Base-by-base conservation (phyloP, 2,329 filamentous ascomycete species). In the Fusarium pseudograminearum region DNA sequence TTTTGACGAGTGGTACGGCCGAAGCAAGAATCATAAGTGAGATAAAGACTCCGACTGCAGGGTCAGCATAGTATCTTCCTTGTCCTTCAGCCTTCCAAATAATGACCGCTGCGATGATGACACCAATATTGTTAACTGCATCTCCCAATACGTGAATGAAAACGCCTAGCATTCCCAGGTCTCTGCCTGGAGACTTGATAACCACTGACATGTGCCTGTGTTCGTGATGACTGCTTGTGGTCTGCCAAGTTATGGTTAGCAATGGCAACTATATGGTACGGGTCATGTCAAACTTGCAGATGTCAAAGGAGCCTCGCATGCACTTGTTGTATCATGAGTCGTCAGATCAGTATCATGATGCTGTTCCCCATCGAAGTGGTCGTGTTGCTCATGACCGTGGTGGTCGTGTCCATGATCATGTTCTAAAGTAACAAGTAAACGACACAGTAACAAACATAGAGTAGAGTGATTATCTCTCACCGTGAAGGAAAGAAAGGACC, bases 71-170 rank as follows among this genome's bases (percentile, higher is more conserved):
- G 80, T 86, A 92, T 34, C 90, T 83, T 5, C 78, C 82, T 2
- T 86, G 81, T 31, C 85, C 88, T 31, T 84, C 76, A 1, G 85
- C 82, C 59, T 89, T 82, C 91, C 90, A 93, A 76, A 94, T 91
- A 33, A 93, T 83, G 4, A 90, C 73, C 0, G 90, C 90, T 1
- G 91, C 86, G 36, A 90, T 81, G 50, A 93, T 93, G 62, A 94
- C 91, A 12, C 91, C 91, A 14, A 93, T 77, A 71, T 94, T 94
- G 80, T 93, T 94, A 67, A 91, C 83, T 7, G 90, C 90, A 73
- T 94, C 92, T 33, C 91, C 89, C 4, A 92, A 73, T 28, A 94
- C 86, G 73, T 94, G 92, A 16, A 92, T 79, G 14, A 94, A 74
- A 2, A 92, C 90, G 3, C 89, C 91, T 65, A 91, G 80, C 83